Evolutionary conservation across 768 basidiomycete species (phyloP).

Genomic region (Phlebiopsis flavidoalba): DNA sequence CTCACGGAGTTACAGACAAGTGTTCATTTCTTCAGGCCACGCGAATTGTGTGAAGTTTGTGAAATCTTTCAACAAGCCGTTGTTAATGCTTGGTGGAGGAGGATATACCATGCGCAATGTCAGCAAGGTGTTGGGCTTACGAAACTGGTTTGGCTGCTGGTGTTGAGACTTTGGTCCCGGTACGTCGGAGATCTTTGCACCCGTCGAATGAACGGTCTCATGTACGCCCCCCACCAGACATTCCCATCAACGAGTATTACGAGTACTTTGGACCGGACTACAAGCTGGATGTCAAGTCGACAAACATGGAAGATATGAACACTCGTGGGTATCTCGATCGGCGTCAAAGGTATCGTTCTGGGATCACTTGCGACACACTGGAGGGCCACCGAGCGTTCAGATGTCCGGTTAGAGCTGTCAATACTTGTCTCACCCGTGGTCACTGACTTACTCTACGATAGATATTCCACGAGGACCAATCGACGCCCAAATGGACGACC

Average conservation of each 20-base stretch:
- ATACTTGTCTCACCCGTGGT: background rate
- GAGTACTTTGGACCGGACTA: conserved; percentile 99
- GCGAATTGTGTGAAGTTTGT: conserved; percentile 97
- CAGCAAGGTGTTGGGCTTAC: conserved; percentile 93
- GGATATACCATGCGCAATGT: conserved; percentile 99
- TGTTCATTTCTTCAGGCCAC: conserved; percentile 52
- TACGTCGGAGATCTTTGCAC: conserved; percentile 27
- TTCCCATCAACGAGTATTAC: conserved; percentile 98
- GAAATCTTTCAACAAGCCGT: conserved; percentile 90
- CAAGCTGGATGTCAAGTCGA: conserved; percentile 88
- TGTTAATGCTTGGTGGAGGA: conserved; percentile 93
- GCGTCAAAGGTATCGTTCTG: conserved; percentile 85
- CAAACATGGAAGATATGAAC: conserved; percentile 95
- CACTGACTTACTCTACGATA: conserved; percentile 24
- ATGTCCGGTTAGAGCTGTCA: conserved; percentile 59
- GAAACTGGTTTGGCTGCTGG: conserved; percentile 99
- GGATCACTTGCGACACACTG: conserved; percentile 83
- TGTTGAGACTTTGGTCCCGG: conserved; percentile 83
- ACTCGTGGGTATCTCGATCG: conserved; percentile 90
- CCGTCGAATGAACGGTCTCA: background rate
- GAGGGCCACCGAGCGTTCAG: conserved; percentile 90
- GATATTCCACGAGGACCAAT: conserved; percentile 83
- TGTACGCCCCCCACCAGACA: conserved; percentile 49
- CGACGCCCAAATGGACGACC: conserved; percentile 80
- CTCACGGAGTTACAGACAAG: background rate